These are phyloP conservation scores for Aspergillus sclerotioniger DNA, from an alignment of 495 filamentous ascomycete genomes.

Conservation along the genomic window DNA sequence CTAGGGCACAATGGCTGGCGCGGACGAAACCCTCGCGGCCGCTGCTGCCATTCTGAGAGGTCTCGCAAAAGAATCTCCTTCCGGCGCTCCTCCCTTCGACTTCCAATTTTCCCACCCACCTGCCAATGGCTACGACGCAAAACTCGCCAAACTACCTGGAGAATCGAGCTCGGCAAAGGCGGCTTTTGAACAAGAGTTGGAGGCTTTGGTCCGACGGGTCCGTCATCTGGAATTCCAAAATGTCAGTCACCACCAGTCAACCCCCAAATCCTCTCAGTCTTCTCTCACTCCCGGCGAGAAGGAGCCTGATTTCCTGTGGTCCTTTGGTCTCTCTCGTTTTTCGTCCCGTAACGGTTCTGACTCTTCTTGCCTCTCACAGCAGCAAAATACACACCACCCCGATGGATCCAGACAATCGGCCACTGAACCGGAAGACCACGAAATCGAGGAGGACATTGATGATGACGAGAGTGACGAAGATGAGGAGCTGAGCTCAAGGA, in stretches of 20 bases:
- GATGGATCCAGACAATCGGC: constrained; percentile 30
- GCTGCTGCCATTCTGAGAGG: constrained; percentile 62
- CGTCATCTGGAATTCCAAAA: constrained; percentile 68
- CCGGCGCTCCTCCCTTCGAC: constrained; percentile 42
- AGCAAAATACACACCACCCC: constrained; percentile 29
- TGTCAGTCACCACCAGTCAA: constrained; percentile 61
- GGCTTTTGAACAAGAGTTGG: constrained; percentile 68
- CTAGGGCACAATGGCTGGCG: constrained; percentile 53
- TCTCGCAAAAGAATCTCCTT: constrained; percentile 53
- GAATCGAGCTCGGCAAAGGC: constrained; percentile 59
- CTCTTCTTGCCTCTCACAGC: constrained; percentile 42
- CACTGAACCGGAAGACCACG: constrained; percentile 26
- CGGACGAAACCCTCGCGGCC: constrained; percentile 61
- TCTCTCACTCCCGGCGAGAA: constrained; percentile 50
- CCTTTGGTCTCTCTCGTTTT: constrained; percentile 42
- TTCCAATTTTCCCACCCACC: constrained; percentile 31
- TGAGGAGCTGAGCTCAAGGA: constrained; percentile 36
- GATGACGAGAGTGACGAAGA: constrained; percentile 43
- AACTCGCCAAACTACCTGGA: constrained; percentile 62
- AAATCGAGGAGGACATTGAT: constrained; percentile 33
- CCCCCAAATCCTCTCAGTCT: constrained; percentile 53
- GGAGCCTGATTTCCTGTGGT: constrained; percentile 37
- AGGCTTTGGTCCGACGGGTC: constrained; percentile 63
- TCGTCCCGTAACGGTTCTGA: constrained; percentile 40
- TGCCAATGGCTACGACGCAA: constrained; percentile 38